Evolutionary conservation across 2,329 filamentous ascomycete genomes (phyloP), one percentile per base, ranked within the genome.

Genomic region (Catunica adiposa): DNA sequence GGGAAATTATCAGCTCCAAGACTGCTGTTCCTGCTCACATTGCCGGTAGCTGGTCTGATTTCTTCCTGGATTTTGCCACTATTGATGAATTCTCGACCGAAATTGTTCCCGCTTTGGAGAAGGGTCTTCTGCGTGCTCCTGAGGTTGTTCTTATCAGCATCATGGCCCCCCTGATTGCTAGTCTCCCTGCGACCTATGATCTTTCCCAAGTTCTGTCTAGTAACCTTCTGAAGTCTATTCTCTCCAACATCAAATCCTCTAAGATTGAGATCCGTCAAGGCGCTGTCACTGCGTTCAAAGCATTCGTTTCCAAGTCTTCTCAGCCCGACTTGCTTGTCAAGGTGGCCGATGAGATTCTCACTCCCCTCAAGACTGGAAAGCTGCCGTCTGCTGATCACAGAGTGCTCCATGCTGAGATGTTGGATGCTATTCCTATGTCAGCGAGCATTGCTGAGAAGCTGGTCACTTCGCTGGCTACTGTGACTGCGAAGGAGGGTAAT

Each of bases 231-330:
- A 97, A 95, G 67, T 87, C 89, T 4, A 72, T 98, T 11, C 70
- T 97, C n/a, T 82, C 88, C 42, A 95, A 89, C 65, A 75, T 89
- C 67, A 96, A 94, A 68, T 97, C 92, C 1, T 89, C 85, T 64
- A 97, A 95, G 66, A 71, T 79, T 14, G 69, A 69, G 1, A 87
- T 96, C 59, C 82, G 90, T 56, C 78, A 78, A 59, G 89, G 88
- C 23, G 85, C 86, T 7, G 70, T 89, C 22, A 74, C 76, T 40
- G 84, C 84, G 6, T 95, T 97, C 66, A 75, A 77, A 60, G 76
- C 78, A 8, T 72, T 89, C n/a, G 77, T 86, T 29, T 67, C 70
- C 44, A 76, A 77, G 61, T 85, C 80, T 61, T 66, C 70, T 51
- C 77, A 86, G 60, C 68, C 73, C 4, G 66, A 71, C 2, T 67